phyloP scores from a whole-genome alignment of 768 basidiomycete genomes.

The Leccinum boreale region DNA sequence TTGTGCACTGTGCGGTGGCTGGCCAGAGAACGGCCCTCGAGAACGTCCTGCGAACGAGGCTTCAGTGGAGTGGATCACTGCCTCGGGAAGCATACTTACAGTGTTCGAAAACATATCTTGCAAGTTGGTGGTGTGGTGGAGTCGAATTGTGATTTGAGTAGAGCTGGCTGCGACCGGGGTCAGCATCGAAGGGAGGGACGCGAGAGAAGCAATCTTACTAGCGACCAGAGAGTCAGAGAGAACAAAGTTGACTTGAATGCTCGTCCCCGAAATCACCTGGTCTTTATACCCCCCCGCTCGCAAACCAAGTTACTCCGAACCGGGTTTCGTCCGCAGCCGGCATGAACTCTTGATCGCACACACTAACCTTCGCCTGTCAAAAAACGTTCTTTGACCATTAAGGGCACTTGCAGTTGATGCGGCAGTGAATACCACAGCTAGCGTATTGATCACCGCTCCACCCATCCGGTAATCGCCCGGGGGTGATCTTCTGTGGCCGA shows the following conservation, averaged over 20 bases:
- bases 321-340: background rate
- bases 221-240: background rate
- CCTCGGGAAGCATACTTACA: background rate
- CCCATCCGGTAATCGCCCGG: too few relatives aligned
- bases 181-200: background rate
- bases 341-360: background rate
- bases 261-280: too few relatives aligned
- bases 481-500: background rate
- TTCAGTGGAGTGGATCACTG: constrained; percentile 4
- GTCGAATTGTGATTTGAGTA: background rate
- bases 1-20: background rate
- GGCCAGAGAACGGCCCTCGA: background rate
- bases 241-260: background rate
- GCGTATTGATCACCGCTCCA: too few relatives aligned
- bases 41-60: background rate
- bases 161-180: background rate
- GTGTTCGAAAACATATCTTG: constrained; percentile 7
- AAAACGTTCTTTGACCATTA: background rate
- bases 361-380: background rate
- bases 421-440: too few relatives aligned
- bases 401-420: too few relatives aligned
- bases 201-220: background rate
- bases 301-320: background rate
- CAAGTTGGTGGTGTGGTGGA: background rate
- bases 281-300: constrained; percentile 7